Evolutionary conservation across 176 grass and related monocot species (phyloP), one percentile per base, ranked within the genome.

Genomic region (Canna indica): DNA sequence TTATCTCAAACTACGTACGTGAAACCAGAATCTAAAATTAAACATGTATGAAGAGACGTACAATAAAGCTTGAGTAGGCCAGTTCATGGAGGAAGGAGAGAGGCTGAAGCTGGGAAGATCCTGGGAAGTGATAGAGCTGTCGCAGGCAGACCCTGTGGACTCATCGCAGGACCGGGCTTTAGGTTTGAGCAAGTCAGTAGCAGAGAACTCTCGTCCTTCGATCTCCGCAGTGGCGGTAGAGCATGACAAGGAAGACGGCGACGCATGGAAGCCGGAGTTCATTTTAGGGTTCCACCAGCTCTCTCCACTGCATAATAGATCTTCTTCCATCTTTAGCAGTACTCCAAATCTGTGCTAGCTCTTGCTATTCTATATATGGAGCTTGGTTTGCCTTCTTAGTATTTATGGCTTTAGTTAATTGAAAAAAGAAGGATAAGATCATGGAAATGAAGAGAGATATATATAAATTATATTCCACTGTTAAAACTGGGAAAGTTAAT

Each of bases 201-300:
- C n/a, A n/a, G n/a, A n/a, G n/a, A n/a, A n/a, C n/a, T n/a, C 36
- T 46, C 73, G 36, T 42, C 58, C 39, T 12, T n/a, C 26, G 36
- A 29, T 42, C 29, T 83, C 62, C 3, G 81, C 47, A 52, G 77
- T 68, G n/a, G 61, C 50, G 3, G 62, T 54, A 17, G 75, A 83
- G 48, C 76, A 79, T 26, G 81, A 44, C 1, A 44, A 73, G 71
- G 77, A 60, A 0, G 60, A 9, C 36, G n/a, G 46, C 35, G 75
- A 6, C 13, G 47, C 63, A 20, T 78, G 61, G 33, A 79, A 72
- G 26, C 63, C 34, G 15, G 20, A 36, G 33, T 32, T 77, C 41
- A 17, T 30, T 38, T 63, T 67, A n/a, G 76, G 76, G 28, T 83
- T 83, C 75, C 75, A 83, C 81, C 81, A 83, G 70, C 61, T 69